Base-by-base conservation (phyloP, 1,284 basidiomycete genomes). In the Singerocomus inundabilis region DNA sequence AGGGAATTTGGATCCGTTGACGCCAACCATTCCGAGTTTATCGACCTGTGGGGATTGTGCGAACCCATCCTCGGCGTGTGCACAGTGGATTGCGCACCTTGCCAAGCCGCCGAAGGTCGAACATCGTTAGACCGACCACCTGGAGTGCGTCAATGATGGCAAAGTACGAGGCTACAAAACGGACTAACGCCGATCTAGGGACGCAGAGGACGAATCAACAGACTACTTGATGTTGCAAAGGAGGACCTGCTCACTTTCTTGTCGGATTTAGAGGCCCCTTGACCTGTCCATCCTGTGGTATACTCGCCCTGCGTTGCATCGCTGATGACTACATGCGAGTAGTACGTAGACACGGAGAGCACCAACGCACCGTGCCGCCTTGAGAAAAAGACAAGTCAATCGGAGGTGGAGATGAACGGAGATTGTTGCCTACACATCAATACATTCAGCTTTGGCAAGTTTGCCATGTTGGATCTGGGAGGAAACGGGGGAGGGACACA, bases 231-330 rank as follows among this genome's bases (percentile, higher is more conserved):
- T 26, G 47, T 24, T 29, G 28, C 11, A 16, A 16, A 40, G 12
- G 32, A 47, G 30, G 30, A 38, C 6, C 3, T 8, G 51, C 67
- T 51, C 50, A 86, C 89, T 78, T 94, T 96, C 74, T 96, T 96
- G 75, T 96, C 93, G 8, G 92, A 94, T 64, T 88, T 93, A 18
- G 92, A 94, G 38, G 89, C 88, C n/a, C 92, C 91, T 31, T 85
- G 81, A 15, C 84, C 85, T 5, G 91, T 93, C 85, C 91, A 95
- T 66, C 93, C 93, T 46, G 93, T 96, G 51, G 93, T 96, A 71
- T 96, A 95, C 74, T 94, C 88, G 42, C 89, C 89, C 85, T 87
- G 15, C 16, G 21, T 45, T 26, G 30, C 5, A 35, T 38, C 16
- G 37, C 35, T 3, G 46, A 37, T 40, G n/a, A 29, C 32, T 15